A percentile compares a stretch with the other conserved stretches of the same genome.
Evolutionary conservation across 169 alveolate genomes (phyloP).

Genomic region (Amoebophrya sp.): DNA sequence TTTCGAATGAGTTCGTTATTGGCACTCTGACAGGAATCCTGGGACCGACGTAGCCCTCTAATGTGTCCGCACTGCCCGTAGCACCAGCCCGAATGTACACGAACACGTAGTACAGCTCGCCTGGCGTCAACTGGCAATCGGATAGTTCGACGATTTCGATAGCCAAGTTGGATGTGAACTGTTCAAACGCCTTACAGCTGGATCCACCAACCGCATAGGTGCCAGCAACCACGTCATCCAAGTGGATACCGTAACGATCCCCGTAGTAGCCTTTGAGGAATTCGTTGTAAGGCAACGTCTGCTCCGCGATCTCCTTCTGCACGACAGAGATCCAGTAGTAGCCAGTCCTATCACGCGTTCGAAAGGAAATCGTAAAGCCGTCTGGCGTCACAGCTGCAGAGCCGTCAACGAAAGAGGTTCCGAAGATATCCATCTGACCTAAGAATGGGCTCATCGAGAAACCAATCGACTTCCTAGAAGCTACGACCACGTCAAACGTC

Average conservation of each 20-base stretch:
- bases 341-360: neutral
- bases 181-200: neutral
- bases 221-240: neutral
- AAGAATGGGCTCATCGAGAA: neutral
- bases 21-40: neutral
- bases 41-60: neutral
- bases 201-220: neutral
- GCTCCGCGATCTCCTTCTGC: neutral
- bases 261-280: neutral
- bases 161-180: neutral
- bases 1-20: neutral
- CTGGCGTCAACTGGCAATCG: neutral
- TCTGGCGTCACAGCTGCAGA: neutral
- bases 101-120: slow-evolving; percentile 11
- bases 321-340: neutral
- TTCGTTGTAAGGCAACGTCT: neutral
- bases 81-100: slow-evolving; percentile 12
- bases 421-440: neutral
- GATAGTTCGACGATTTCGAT: neutral
- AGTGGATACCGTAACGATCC: neutral
- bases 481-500: neutral
- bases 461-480: neutral
- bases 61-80: slow-evolving; percentile 8
- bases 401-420: neutral
- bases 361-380: neutral